phyloP scores from a whole-genome alignment of 2,329 filamentous ascomycete species.

The Daldinia sp. region DNA sequence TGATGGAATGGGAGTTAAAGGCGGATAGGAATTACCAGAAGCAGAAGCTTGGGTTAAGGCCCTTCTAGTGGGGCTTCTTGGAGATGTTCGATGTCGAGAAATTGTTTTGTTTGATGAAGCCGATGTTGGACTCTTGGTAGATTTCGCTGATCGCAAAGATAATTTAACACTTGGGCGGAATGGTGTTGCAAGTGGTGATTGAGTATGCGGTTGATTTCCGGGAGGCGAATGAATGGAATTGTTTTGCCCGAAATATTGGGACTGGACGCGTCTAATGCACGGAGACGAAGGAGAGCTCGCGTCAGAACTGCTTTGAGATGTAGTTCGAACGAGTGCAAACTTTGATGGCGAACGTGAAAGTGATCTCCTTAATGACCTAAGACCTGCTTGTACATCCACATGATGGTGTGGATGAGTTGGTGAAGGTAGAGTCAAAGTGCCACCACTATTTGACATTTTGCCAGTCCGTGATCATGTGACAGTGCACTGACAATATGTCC shows the following conservation, averaged over 20 bases:
- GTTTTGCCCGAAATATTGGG: slow-evolving; percentile 65
- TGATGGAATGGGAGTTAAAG: slow-evolving; percentile 56
- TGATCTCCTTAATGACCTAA: slow-evolving; percentile 86
- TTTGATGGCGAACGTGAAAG: slow-evolving; percentile 95
- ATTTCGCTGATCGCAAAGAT: slow-evolving; percentile 72
- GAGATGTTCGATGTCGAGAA: slow-evolving; percentile 74
- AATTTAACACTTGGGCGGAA: slow-evolving; percentile 76
- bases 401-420: slow-evolving; percentile 85
- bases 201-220: slow-evolving; percentile 49
- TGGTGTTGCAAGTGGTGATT: slow-evolving; percentile 70
- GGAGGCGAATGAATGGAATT: slow-evolving; percentile 51
- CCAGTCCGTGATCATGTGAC: neutral
- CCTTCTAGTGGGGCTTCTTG: slow-evolving; percentile 82
- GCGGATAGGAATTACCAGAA: slow-evolving; percentile 74
- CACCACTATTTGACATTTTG: slow-evolving; percentile 59
- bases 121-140: slow-evolving; percentile 60
- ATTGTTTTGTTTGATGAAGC: slow-evolving; percentile 64
- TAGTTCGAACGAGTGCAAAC: slow-evolving; percentile 71
- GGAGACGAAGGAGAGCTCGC: slow-evolving; percentile 62
- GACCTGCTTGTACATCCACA: slow-evolving; percentile 80
- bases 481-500: neutral
- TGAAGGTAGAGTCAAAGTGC: slow-evolving; percentile 84
- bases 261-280: slow-evolving; percentile 54
- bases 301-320: slow-evolving; percentile 61
- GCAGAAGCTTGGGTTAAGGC: slow-evolving; percentile 78